These are phyloP conservation scores for Solanum lycopersicoides DNA, from an alignment of 257 asterid genomes.

Conservation along the genomic window DNA sequence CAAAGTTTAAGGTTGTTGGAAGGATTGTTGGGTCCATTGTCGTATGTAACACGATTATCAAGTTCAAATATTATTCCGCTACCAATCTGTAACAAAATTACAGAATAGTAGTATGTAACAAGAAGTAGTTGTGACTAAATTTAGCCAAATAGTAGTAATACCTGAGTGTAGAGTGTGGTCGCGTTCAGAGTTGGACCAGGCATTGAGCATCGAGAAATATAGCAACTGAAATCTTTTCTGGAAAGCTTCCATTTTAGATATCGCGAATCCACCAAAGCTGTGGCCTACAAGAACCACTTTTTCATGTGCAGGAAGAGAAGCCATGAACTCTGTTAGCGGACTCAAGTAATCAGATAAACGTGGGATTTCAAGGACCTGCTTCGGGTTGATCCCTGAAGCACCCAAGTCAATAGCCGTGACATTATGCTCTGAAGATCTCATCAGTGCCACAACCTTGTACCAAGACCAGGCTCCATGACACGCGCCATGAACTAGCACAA, in stretches of 20 bases:
- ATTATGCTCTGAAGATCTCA: constrained; percentile 15
- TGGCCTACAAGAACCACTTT: constrained; percentile 23
- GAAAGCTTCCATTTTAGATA: constrained; percentile 24
- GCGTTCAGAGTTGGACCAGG: constrained; percentile 6
- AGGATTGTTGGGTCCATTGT: constrained; percentile 13
- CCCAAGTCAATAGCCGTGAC: constrained; percentile 25
- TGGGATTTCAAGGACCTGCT: not conserved
- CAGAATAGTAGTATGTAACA: not conserved
- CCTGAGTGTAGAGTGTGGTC: not conserved
- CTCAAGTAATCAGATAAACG: constrained; percentile 4
- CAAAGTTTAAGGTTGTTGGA: constrained; percentile 5
- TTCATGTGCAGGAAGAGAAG: constrained; percentile 6
- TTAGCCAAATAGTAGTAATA: not conserved
- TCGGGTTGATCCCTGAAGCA: constrained; percentile 22
- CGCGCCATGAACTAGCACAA: constrained; percentile 26
- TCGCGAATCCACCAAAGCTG: constrained; percentile 15
- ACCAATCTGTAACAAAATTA: not conserved
- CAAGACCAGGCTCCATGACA: constrained; percentile 33
- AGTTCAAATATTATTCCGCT: not conserved
- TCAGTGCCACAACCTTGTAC: constrained; percentile 13
- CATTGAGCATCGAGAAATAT: constrained; percentile 19
- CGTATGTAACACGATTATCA: not conserved
- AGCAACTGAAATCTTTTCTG: constrained; percentile 12
- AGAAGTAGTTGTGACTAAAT: not conserved
- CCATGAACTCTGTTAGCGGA: constrained; percentile 24